phyloP scores from a whole-genome alignment of 2,329 filamentous ascomycete genomes.

The Pestalotiopsis sp. region DNA sequence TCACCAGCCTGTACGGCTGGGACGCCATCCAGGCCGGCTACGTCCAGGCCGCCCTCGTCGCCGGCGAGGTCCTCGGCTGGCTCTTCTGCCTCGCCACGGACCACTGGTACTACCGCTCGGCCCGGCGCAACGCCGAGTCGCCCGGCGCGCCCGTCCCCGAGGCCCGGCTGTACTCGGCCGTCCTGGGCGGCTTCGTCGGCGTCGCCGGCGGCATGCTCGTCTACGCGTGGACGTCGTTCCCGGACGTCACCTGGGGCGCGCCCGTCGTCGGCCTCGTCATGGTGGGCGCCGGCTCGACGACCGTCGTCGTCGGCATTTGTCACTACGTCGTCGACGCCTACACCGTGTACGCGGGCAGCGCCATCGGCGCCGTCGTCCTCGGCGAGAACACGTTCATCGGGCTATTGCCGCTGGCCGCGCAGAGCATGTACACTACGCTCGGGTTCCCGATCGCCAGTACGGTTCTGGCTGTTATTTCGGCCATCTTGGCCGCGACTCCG shows the following conservation, averaged over 20 bases:
- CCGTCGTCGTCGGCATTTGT: conserved; percentile 45
- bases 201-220: conserved; percentile 48
- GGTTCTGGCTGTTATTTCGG: conserved; percentile 44
- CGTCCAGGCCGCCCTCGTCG: conserved; percentile 5
- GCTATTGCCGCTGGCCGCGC: conserved; percentile 24
- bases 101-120: conserved; percentile 42
- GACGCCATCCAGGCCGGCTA: conserved; percentile 15
- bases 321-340: conserved; percentile 54
- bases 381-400: conserved; percentile 52
- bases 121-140: conserved; percentile 35
- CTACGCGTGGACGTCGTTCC: conserved; percentile 51
- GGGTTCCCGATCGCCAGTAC: conserved; percentile 52
- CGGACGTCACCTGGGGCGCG: conserved; percentile 45
- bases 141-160: conserved; percentile 29
- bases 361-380: conserved; percentile 48
- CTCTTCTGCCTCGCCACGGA: conserved; percentile 22
- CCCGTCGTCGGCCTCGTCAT: conserved; percentile 48
- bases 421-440: conserved; percentile 48
- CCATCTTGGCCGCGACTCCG: conserved; percentile 45
- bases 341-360: conserved; percentile 49
- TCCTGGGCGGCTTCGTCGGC: conserved; percentile 3
- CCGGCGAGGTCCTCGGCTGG: conserved; percentile 15
- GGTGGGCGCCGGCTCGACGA: conserved; percentile 51
- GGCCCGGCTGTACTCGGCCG: conserved; percentile 7
- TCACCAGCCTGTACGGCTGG: conserved; percentile 22